Evolutionary conservation across 805 yeast species (phyloP).

Genomic region (Suhomyces sp.): DNA sequence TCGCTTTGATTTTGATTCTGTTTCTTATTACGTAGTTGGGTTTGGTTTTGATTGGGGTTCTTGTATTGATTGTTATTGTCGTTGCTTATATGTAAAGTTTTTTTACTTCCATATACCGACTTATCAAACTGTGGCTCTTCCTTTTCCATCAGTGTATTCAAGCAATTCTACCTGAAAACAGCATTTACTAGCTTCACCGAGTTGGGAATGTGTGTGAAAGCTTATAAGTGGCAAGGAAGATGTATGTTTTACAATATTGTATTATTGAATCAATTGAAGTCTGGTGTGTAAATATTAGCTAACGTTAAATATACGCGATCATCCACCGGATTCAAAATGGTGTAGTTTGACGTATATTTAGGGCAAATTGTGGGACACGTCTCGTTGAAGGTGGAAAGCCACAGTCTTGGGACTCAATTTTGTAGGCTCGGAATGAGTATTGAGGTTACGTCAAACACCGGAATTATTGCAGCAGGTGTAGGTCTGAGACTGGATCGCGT

Average conservation of each 20-base stretch:
- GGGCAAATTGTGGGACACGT: conserved; percentile 1
- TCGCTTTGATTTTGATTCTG: not conserved
- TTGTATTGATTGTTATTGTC: not conserved
- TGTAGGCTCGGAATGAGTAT: not conserved
- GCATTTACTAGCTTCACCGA: not conserved
- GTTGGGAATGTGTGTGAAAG: not conserved
- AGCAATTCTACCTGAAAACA: not conserved
- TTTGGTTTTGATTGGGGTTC: not conserved
- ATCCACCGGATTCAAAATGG: not conserved
- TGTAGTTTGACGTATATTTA: not conserved
- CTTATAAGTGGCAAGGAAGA: not conserved
- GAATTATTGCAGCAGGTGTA: not conserved
- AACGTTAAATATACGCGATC: not conserved
- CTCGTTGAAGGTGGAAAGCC: not conserved
- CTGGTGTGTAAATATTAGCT: not conserved
- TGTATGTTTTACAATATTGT: not conserved
- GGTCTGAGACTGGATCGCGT: not conserved
- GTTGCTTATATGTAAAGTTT: conserved; percentile 3
- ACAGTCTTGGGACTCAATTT: not conserved
- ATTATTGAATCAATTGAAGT: too few relatives aligned
- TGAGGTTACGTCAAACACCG: not conserved
- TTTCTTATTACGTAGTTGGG: not conserved
- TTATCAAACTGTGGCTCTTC: conserved; percentile 13
- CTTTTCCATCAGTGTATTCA: conserved; percentile 6
- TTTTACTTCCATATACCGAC: conserved; percentile 4